phyloP scores from a whole-genome alignment of 306 rosid genomes.

The Glycine tomentella region DNA sequence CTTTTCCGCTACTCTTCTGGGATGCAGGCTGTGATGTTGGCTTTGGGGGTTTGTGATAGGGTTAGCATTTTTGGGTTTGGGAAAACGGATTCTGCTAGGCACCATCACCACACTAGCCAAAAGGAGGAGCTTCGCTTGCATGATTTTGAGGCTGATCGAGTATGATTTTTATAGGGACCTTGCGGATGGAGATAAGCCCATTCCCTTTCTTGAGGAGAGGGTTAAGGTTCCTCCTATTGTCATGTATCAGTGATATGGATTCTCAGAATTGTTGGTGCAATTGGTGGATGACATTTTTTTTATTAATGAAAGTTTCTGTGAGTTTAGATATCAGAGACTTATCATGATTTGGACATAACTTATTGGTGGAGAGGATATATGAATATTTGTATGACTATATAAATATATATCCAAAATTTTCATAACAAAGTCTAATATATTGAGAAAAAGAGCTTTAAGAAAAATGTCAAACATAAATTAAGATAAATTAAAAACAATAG shows the following conservation, averaged over 20 bases:
- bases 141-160: constrained; percentile 82
- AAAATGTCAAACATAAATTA: too few relatives aligned
- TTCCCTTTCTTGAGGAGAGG: constrained; percentile 73
- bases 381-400: not conserved
- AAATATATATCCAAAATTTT: too few relatives aligned
- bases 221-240: constrained; percentile 83
- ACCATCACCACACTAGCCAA: constrained; percentile 92
- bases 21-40: constrained; percentile 91
- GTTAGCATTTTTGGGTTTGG: constrained; percentile 93
- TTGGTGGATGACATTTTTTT: not conserved
- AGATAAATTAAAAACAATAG: too few relatives aligned
- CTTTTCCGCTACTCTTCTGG: constrained; percentile 91
- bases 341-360: too few relatives aligned
- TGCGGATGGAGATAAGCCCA: constrained; percentile 58
- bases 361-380: constrained; percentile 12
- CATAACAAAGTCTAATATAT: too few relatives aligned
- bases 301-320: too few relatives aligned
- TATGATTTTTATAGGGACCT: constrained; percentile 80
- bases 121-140: constrained; percentile 86
- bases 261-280: not conserved
- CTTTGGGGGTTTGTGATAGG: constrained; percentile 85
- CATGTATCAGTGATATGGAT: constrained; percentile 64
- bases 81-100: constrained; percentile 75
- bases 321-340: too few relatives aligned
- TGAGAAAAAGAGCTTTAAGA: too few relatives aligned